Conservation (phyloP, 106 monocot genomes). For the Vanilla planifolia region DNA sequence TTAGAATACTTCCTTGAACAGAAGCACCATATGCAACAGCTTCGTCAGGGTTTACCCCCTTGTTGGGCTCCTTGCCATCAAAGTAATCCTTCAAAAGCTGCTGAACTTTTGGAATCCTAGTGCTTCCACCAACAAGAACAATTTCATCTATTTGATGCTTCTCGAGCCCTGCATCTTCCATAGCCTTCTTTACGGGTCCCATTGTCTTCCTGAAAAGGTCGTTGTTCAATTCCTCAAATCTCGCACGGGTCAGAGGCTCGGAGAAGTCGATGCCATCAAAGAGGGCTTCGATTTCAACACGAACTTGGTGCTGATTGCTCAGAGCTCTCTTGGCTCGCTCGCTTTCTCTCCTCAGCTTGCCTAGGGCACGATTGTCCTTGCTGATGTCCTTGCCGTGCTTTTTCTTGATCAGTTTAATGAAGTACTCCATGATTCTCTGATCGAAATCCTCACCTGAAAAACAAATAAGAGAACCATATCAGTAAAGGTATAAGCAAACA, state of each 20-base stretch:
- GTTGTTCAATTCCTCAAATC: slow-evolving; percentile 33
- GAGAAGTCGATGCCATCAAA: slow-evolving; percentile 27
- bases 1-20: slow-evolving; percentile 29
- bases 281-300: slow-evolving; percentile 28
- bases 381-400: slow-evolving; percentile 38
- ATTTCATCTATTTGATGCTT: slow-evolving; percentile 35
- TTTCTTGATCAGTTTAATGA: slow-evolving; percentile 37
- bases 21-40: slow-evolving; percentile 29
- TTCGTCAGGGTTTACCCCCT: slow-evolving; percentile 34
- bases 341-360: slow-evolving; percentile 32
- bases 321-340: slow-evolving; percentile 39
- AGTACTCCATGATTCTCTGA: slow-evolving; percentile 32
- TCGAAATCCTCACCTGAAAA: slow-evolving; percentile 32
- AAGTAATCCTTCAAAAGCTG: slow-evolving; percentile 37
- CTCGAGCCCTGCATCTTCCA: slow-evolving; percentile 29
- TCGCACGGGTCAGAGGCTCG: slow-evolving; percentile 21
- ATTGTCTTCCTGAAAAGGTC: slow-evolving; percentile 31
- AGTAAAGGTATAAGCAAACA: background rate
- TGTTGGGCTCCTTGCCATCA: slow-evolving; percentile 30
- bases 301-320: slow-evolving; percentile 33
- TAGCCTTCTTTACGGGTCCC: slow-evolving; percentile 30
- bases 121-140: slow-evolving; percentile 31
- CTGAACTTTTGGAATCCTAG: slow-evolving; percentile 32
- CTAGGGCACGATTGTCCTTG: slow-evolving; percentile 37
- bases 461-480: background rate